phyloP scores from a whole-genome alignment of 805 yeast genomes.

The Komagataella mondaviorum region DNA sequence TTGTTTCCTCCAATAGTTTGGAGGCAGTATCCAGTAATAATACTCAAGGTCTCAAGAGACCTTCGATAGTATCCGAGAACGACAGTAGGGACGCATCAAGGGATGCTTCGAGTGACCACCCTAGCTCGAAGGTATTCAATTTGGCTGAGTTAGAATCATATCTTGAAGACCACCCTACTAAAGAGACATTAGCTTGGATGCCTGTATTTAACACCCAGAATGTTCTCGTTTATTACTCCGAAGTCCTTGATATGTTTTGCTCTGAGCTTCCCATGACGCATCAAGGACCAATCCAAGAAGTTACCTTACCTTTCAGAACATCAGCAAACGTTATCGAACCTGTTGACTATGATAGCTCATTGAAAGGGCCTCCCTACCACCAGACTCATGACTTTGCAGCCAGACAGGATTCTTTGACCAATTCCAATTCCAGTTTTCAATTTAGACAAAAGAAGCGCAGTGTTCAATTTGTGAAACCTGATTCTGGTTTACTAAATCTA shows the following conservation, averaged over 20 bases:
- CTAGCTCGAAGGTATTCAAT: constrained; percentile 1
- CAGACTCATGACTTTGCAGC: not conserved
- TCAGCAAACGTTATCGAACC: not conserved
- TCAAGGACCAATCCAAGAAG: constrained; percentile 2
- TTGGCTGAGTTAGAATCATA: constrained; percentile 5
- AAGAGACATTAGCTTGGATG: constrained; percentile 37
- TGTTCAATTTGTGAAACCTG: constrained; percentile 1
- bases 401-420: not conserved
- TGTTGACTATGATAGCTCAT: not conserved
- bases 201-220: constrained; percentile 46
- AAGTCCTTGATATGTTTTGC: constrained; percentile 46
- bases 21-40: constrained; percentile 11
- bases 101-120: not conserved
- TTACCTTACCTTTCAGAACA: not conserved
- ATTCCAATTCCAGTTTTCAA: not conserved
- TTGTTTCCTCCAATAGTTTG: constrained; percentile 26
- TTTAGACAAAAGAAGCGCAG: not conserved
- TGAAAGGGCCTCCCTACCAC: not conserved
- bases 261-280: constrained; percentile 38
- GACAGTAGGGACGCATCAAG: not conserved
- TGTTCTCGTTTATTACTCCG: constrained; percentile 43
- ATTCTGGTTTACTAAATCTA: constrained; percentile 9
- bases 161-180: constrained; percentile 5
- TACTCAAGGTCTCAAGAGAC: constrained; percentile 8
- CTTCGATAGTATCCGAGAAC: not conserved